Evolutionary conservation across 1,139 yeast genomes (phyloP).

Genomic region (Barnettozyma hawaiiensis): DNA sequence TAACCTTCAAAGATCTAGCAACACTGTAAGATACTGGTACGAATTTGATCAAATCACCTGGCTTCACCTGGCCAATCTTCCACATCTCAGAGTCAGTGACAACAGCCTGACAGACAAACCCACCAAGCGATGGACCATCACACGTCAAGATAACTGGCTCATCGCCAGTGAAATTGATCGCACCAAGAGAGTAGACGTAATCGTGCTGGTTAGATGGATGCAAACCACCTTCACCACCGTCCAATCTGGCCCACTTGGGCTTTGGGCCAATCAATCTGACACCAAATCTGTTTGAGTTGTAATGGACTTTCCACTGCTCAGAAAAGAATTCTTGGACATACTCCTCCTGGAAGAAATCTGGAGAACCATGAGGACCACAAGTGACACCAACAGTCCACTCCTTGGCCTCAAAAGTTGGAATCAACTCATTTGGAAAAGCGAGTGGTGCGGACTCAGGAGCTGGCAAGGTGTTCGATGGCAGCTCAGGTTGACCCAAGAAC

Average conservation of each 20-base stretch:
- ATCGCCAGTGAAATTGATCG: constrained; percentile 96
- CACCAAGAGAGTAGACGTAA: constrained; percentile 93
- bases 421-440: constrained; percentile 52
- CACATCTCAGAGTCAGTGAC: constrained; percentile 95
- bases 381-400: constrained; percentile 89
- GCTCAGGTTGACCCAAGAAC: constrained; percentile 73
- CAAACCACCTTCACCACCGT: constrained; percentile 97
- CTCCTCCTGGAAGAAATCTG: constrained; percentile 84
- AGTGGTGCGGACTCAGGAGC: constrained; percentile 62
- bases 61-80: constrained; percentile 97
- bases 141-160: constrained; percentile 96
- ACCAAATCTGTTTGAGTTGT: constrained; percentile 94
- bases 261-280: constrained; percentile 92
- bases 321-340: constrained; percentile 69
- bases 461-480: constrained; percentile 64
- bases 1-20: constrained; percentile 57
- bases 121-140: constrained; percentile 97
- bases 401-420: constrained; percentile 43
- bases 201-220: constrained; percentile 98
- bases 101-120: constrained; percentile 94
- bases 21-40: constrained; percentile 65
- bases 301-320: constrained; percentile 88
- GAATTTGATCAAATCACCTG: constrained; percentile 82
- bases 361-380: constrained; percentile 96
- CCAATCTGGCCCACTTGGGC: constrained; percentile 94